Evolutionary conservation across 805 yeast genomes (phyloP), one percentile per base, ranked within the genome.

Genomic region (Lipomyces kockii): DNA sequence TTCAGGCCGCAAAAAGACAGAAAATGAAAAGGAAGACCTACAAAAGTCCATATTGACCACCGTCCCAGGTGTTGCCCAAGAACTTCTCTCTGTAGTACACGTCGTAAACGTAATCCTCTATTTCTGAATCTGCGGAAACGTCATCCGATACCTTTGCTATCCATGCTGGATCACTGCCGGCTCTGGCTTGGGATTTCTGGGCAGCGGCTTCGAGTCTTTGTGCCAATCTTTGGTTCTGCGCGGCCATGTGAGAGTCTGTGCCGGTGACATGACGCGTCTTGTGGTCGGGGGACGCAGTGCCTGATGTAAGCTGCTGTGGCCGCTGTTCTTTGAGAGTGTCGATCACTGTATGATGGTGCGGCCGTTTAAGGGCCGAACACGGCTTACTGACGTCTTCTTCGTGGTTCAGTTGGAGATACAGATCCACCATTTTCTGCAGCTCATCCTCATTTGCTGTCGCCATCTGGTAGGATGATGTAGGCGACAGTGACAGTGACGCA

Each of bases 71-170:
- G 68, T 74, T 73, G 46, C 78, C 76, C 76, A 77, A 75, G 32
- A 76, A 71, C 65, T 80, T 81, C 66, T 87, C 89, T 61, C 89
- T 80, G 80, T 88, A 83, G 78, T 94, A 94, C 11, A 94, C 92
- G 78, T 94, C 99, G 75, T 92, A 94, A 22, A 94, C 98, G 73
- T 91, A 94, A 56, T 91, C 97, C n/a, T 84, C 80, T 2, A 79
- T 79, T 58, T 76, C 81, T 14, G 70, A 66, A 51, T 75, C 76
- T 20, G 32, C 66, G 35, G 54, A 54, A 60, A 63, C 66, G 29
- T 39, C 62, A 29, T 60, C 56, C 1, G 60, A 57, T 7, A n/a
- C 49, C 4, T 37, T 11, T n/a, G 14, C 6, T 17, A 43, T 43
- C 49, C 22, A n/a, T 5, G 22, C 9, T 12, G 55, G 34, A 52